Conservation (phyloP, 257 asterid genomes). For the Nicotiana attenuata region DNA sequence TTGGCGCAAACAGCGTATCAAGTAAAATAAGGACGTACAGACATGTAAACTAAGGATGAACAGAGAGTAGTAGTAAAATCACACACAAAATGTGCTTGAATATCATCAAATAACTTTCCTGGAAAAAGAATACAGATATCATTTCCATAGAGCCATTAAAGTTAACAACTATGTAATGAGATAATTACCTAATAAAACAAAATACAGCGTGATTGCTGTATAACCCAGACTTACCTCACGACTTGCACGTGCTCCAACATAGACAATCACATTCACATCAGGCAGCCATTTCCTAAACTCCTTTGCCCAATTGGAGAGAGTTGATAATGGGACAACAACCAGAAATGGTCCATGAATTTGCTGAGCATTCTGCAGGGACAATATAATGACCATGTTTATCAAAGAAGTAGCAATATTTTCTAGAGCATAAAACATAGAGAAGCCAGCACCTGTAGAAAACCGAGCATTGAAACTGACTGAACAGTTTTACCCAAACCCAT, state of each 20-base stretch:
- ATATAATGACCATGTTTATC: constrained; percentile 13
- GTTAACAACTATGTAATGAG: neutral
- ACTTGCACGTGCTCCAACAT: constrained; percentile 96
- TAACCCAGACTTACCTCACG: constrained; percentile 65
- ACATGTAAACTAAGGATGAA: neutral
- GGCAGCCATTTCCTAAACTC: constrained; percentile 98
- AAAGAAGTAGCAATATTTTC: constrained; percentile 3
- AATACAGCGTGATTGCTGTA: neutral
- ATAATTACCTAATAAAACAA: neutral
- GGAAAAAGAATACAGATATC: neutral
- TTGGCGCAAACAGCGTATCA: neutral
- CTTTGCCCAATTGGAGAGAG: constrained; percentile 98
- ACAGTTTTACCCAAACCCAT: constrained; percentile 99
- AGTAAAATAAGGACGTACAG: neutral
- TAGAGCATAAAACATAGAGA: constrained; percentile 7
- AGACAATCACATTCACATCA: constrained; percentile 72
- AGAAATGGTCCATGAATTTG: constrained; percentile 96
- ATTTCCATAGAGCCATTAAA: neutral
- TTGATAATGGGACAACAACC: constrained; percentile 94
- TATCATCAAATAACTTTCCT: neutral
- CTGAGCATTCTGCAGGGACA: constrained; percentile 70
- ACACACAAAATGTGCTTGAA: neutral
- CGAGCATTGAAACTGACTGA: constrained; percentile 98
- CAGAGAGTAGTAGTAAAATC: neutral
- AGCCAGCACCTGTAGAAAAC: constrained; percentile 77